Conservation (phyloP, 768 basidiomycete genomes). For the Cystobasidium ongulense region DNA sequence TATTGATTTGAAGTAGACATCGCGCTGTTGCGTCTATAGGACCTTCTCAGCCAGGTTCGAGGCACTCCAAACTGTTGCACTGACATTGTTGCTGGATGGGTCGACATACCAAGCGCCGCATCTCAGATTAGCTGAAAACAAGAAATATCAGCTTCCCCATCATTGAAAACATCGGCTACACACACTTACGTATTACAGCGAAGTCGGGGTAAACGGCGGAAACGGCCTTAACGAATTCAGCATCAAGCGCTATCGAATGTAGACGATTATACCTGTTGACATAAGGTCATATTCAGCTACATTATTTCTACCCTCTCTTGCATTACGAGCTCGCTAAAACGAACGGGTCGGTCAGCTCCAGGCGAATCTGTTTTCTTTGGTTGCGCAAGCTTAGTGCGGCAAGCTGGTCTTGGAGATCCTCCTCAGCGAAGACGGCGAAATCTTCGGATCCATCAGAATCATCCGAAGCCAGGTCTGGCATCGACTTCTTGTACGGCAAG, state of each 20-base stretch:
- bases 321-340: too few species aligned
- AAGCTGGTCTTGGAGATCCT: background rate
- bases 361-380: constrained; percentile 24
- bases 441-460: background rate
- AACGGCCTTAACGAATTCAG: constrained; percentile 59
- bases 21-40: constrained; percentile 4
- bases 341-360: constrained; percentile 26
- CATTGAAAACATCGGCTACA: background rate
- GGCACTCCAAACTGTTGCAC: constrained; percentile 39
- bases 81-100: constrained; percentile 52
- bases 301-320: too few species aligned
- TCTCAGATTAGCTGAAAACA: constrained; percentile 66
- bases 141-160: background rate
- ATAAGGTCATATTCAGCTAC: background rate
- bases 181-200: constrained; percentile 54
- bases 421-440: constrained; percentile 1
- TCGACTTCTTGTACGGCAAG: background rate
- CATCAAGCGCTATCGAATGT: constrained; percentile 74
- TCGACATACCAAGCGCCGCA: constrained; percentile 92
- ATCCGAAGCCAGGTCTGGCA: background rate
- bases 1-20: constrained; percentile 38
- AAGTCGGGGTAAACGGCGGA: constrained; percentile 51
- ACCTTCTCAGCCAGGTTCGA: constrained; percentile 36
- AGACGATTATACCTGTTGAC: constrained; percentile 64
- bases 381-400: constrained; percentile 7